Percentiles rank a stretch among this genome's conserved stretches.
These are phyloP conservation scores for Xylaria sp. DNA, from an alignment of 2,329 filamentous ascomycete species.

Conservation along the genomic window DNA sequence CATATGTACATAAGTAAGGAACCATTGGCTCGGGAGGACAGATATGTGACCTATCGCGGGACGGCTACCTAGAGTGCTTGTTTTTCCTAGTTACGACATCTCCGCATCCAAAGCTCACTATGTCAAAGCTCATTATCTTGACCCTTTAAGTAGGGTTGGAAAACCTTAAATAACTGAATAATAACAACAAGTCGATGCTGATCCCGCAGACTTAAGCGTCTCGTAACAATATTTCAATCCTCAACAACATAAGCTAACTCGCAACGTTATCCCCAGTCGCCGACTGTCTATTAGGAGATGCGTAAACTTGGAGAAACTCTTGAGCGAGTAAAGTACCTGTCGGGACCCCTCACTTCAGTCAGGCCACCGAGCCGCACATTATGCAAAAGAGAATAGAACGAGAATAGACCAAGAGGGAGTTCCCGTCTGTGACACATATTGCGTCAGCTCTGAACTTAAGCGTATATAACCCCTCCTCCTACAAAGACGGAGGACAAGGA, in stretches of 20 bases:
- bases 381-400: background rate
- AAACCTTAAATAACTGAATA: too few relatives aligned
- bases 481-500: background rate
- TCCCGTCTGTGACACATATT: conserved; percentile 24
- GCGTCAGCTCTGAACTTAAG: conserved; percentile 14
- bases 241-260: too few relatives aligned
- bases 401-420: background rate
- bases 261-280: too few relatives aligned
- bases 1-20: background rate
- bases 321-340: too few relatives aligned
- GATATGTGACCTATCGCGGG: background rate
- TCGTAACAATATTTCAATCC: too few relatives aligned
- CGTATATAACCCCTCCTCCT: background rate
- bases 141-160: background rate
- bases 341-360: conserved; percentile 5
- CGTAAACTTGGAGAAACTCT: too few relatives aligned
- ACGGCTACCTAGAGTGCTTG: background rate
- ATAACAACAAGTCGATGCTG: too few relatives aligned
- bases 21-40: conserved; percentile 6
- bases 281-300: too few relatives aligned
- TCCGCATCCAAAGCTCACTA: background rate
- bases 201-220: too few relatives aligned
- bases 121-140: background rate
- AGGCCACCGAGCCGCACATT: conserved; percentile 3
- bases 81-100: background rate